Conservation (phyloP, 306 rosid genomes). For the Lablab purpureus region DNA sequence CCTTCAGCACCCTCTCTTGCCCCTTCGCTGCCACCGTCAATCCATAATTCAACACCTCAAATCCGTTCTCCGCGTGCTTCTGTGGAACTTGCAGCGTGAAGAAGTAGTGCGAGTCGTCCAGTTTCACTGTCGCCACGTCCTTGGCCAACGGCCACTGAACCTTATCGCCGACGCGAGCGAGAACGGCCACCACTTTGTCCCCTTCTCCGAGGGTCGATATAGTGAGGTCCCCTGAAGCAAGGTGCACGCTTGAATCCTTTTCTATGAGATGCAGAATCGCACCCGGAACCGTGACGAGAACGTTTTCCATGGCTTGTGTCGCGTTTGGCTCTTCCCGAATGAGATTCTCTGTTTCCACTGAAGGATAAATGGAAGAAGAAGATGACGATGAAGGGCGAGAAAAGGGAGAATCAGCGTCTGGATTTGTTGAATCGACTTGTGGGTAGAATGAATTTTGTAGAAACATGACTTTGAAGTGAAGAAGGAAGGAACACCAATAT, state of each 20-base stretch:
- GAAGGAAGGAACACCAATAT: background rate
- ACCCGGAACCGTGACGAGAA: constrained; percentile 66
- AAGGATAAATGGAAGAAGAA: constrained; percentile 57
- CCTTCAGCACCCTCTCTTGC: constrained; percentile 54
- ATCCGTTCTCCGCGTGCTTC: background rate
- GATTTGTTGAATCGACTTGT: constrained; percentile 55
- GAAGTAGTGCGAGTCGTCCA: constrained; percentile 81
- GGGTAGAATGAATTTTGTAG: constrained; percentile 54
- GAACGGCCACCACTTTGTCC: constrained; percentile 66
- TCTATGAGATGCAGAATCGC: constrained; percentile 75
- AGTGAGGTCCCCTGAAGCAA: constrained; percentile 79
- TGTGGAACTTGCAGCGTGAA: constrained; percentile 66
- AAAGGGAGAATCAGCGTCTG: constrained; percentile 52
- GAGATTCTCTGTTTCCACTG: constrained; percentile 58
- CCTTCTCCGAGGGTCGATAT: constrained; percentile 59
- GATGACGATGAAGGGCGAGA: constrained; percentile 32
- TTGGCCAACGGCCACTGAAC: constrained; percentile 86
- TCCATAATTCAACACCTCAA: constrained; percentile 72
- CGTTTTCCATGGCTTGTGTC: constrained; percentile 54
- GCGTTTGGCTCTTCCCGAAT: constrained; percentile 49
- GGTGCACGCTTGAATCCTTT: constrained; percentile 72
- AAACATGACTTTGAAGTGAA: constrained; percentile 38
- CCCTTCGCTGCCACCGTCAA: constrained; percentile 73
- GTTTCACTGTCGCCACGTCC: constrained; percentile 80
- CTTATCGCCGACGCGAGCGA: constrained; percentile 69